A percentile compares a stretch with the other conserved stretches of the same genome.
Evolutionary conservation across 257 asterid genomes (phyloP).

Genomic region (Lycium ferocissimum): DNA sequence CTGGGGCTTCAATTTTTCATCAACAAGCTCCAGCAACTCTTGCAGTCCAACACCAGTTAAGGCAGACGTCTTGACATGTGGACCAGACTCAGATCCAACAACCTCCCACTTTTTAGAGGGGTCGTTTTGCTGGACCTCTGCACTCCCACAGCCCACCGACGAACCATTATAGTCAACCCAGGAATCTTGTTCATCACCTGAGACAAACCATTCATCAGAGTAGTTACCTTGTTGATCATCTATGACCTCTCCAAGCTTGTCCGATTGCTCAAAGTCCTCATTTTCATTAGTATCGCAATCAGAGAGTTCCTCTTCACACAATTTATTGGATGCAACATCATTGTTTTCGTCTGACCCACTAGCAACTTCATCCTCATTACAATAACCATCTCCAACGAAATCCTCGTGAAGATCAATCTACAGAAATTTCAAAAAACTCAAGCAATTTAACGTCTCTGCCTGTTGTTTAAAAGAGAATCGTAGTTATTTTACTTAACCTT

Average conservation of each 20-base stretch:
- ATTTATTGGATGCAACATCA: conserved; percentile 43
- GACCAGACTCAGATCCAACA: conserved; percentile 39
- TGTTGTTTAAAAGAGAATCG: neutral
- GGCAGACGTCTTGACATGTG: conserved; percentile 77
- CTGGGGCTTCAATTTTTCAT: conserved; percentile 56
- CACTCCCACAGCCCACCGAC: conserved; percentile 47
- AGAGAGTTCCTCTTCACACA: conserved; percentile 36
- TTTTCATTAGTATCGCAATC: conserved; percentile 40
- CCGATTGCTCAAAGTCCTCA: conserved; percentile 39
- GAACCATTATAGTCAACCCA: conserved; percentile 55
- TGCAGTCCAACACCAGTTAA: conserved; percentile 82
- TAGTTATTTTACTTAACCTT: conserved; percentile 53
- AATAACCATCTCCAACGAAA: conserved; percentile 41
- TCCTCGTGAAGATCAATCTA: conserved; percentile 78
- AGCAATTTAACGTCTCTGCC: conserved; percentile 7
- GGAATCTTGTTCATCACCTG: conserved; percentile 56
- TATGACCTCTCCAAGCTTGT: conserved; percentile 40
- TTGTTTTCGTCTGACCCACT: conserved; percentile 51
- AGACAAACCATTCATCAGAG: conserved; percentile 57
- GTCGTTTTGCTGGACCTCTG: conserved; percentile 41
- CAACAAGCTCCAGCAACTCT: conserved; percentile 75
- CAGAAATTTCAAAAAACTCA: conserved; percentile 13
- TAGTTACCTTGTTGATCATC: conserved; percentile 43
- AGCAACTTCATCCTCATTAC: conserved; percentile 46
- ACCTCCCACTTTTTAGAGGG: conserved; percentile 33